Base-by-base conservation (phyloP, 768 basidiomycete genomes). In the Pulveroboletus sp. region DNA sequence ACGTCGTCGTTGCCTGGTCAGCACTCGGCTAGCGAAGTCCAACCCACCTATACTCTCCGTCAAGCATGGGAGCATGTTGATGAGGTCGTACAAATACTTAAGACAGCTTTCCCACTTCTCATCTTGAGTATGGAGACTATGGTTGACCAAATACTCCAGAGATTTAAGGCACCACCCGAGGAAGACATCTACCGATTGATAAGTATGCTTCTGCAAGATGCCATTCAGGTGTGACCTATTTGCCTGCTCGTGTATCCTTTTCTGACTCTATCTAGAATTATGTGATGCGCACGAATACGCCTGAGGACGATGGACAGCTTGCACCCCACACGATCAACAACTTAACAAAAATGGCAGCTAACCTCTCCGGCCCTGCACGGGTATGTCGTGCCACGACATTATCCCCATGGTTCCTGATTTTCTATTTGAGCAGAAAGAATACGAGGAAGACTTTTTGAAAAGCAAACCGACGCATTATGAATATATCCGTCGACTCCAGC, bases 111-210 rank as follows among this genome's bases (percentile, higher is more conserved):
- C 76, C 96, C 96, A 0, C 77, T 99, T 7, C 78, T 99, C 32
- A 90, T 95, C 28, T 74, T 98, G 18, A 96, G 93, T 49, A 77
- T 99, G 76, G 96, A 99, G 71, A 94, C 92, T 14, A 88, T 97
- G 79, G 88, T 94, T 5, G 96, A 99, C 57, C 93, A 97, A 69
- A 88, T 99, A 56, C 77, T 83, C 18, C 80, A 83, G 51, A 81
- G 93, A 45, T 95, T 97, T 73, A 95, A 96, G 66, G 81, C 88
- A 2, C 77, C 80, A 1, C 78, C 83, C 2, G 96, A 99, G 51
- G 96, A 99, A 69, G 94, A 97, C 56, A 84, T 93, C 7, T 97
- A 97, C 70, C 81, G 96, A 15, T 82, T 91, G 59, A 81, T 93
- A 39, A 87, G 85, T 56, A 86, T 94, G 71, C 72, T 98, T 18